Base-by-base conservation (phyloP, 2,329 filamentous ascomycete species). In the Cladosporium velox region DNA sequence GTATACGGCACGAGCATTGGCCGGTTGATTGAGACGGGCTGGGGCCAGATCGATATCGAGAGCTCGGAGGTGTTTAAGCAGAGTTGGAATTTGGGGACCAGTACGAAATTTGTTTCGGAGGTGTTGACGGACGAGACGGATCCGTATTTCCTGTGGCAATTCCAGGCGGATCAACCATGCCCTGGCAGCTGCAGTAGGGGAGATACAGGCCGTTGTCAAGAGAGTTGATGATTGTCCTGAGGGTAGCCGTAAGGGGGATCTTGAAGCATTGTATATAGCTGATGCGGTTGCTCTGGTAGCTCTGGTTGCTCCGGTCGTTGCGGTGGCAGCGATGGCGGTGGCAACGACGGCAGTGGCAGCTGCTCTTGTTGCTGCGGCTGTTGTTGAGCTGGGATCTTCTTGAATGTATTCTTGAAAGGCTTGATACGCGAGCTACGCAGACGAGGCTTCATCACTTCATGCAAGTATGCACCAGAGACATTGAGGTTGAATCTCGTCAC, bases 41-140 rank as follows among this genome's bases (percentile, higher is more conserved):
- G 84, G 84, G 72, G 74, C 5, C 83, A 86, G 74, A 85, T 87
- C 44, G 75, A 77, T 4, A 77, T 87, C 41, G 69, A 75, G 3
- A 80, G 80, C 0, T 67, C 73, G 15, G 81, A 85, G 47, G 73
- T 87, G 3, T 84, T 86, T 66, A 74, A 73, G 54, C 76, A 80
- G 70, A 80, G 79, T 2, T 74, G 72, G n/a, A 77, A 77, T 65
- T 65, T 85, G 55, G 69, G 74, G 4, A 70, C 64, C 1, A 66
- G 71, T 58, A 80, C 81, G 7, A 74, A 75, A 18, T 71, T 86
- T 59, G 70, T 86, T 11, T 79, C 77, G 0, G 78, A 75, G 8
- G 76, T 87, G 2, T 70, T 87, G 69, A 74, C 77, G 1, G 83
- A 84, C 63, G 85, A 87, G 77, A 87, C 85, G 52, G 83, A 87